Evolutionary conservation across 2,329 filamentous ascomycete species (phyloP).

Genomic region (Chrysosporium keratinophilum): DNA sequence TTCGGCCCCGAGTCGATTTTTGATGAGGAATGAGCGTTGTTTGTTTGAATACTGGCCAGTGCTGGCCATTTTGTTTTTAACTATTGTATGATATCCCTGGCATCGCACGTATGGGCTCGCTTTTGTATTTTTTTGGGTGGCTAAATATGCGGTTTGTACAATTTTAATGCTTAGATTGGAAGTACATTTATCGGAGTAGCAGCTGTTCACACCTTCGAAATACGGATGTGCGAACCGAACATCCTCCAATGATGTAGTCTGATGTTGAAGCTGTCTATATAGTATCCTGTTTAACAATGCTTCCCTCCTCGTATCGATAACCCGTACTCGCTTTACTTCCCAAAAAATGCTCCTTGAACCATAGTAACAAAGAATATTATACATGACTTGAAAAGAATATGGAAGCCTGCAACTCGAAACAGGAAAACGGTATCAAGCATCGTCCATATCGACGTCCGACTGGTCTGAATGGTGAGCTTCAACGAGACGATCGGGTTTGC

Average conservation of each 20-base stretch:
- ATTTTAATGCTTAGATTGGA: neutral
- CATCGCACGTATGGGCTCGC: neutral
- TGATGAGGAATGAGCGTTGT: neutral
- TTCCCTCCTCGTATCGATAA: too few species aligned
- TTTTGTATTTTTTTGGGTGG: neutral
- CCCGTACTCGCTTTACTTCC: too few species aligned
- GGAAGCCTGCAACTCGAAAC: neutral
- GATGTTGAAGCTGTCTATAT: too few species aligned
- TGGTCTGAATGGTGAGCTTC: neutral
- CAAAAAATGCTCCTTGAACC: too few species aligned
- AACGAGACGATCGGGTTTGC: neutral
- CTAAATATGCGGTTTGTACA: neutral
- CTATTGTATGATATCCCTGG: neutral
- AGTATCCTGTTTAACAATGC: too few species aligned
- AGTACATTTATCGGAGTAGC: too few species aligned
- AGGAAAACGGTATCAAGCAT: neutral
- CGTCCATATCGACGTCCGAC: conserved; percentile 8
- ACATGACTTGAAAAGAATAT: too few species aligned
- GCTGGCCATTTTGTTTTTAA: neutral
- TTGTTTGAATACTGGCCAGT: neutral
- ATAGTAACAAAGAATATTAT: too few species aligned
- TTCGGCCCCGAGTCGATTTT: conserved; percentile 30
- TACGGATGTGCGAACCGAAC: too few species aligned
- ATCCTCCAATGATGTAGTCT: too few species aligned
- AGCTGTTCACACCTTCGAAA: too few species aligned